Percentiles rank a stretch among this genome's conserved stretches.
These are phyloP conservation scores for Huntiella savannae DNA, from an alignment of 2,329 filamentous ascomycete genomes.

Conservation along the genomic window DNA sequence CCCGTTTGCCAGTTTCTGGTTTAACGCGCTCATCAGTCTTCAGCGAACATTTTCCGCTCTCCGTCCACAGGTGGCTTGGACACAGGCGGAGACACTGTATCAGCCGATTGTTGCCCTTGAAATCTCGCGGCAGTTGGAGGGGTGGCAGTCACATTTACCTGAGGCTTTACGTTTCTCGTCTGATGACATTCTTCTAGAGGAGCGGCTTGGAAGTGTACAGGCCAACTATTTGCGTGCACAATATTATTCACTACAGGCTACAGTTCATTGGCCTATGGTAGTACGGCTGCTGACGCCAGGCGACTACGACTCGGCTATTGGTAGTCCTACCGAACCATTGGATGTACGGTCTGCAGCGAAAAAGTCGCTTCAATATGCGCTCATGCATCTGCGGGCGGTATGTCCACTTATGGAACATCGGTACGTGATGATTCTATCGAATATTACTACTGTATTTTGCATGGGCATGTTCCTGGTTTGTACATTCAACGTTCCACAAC, in stretches of 20 bases:
- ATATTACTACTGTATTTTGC: conserved; percentile 11
- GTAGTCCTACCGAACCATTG: neutral
- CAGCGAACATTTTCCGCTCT: conserved; percentile 13
- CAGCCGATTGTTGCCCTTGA: conserved; percentile 13
- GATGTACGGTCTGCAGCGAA: conserved; percentile 2
- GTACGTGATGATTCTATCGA: conserved; percentile 13
- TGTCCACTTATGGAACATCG: conserved; percentile 12
- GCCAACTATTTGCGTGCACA: conserved; percentile 12
- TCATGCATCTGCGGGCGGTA: conserved; percentile 12
- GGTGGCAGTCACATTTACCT: conserved; percentile 13
- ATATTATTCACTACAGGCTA: conserved; percentile 13
- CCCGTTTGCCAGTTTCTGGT: conserved; percentile 13
- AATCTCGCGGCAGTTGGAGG: conserved; percentile 11
- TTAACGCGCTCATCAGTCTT: conserved; percentile 13
- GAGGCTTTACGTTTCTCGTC: neutral
- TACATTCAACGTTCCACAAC: conserved; percentile 6
- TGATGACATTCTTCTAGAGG: conserved; percentile 10
- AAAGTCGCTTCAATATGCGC: conserved; percentile 7
- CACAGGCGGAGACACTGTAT: conserved; percentile 12
- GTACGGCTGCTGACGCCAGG: conserved; percentile 11
- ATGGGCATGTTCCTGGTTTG: conserved; percentile 13
- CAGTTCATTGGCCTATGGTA: conserved; percentile 13
- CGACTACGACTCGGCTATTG: neutral
- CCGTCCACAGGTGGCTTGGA: conserved; percentile 11
- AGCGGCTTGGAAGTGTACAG: neutral